Evolutionary conservation across 805 yeast species (phyloP).

Genomic region (Wickerhamiella sergipiensis): DNA sequence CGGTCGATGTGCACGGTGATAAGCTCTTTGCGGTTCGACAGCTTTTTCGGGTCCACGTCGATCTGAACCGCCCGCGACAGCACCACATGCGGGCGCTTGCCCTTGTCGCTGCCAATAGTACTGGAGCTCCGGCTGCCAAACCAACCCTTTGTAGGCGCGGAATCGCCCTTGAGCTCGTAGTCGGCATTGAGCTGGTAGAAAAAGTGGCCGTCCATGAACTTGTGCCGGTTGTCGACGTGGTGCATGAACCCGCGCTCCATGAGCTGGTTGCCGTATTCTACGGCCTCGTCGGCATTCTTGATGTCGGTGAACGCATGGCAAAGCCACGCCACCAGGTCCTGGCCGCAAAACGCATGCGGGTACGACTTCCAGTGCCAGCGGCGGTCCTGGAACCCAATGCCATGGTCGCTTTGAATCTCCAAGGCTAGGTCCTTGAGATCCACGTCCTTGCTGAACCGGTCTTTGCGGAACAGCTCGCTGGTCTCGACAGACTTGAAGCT

Average conservation of each 20-base stretch:
- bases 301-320: constrained; percentile 67
- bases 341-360: constrained; percentile 67
- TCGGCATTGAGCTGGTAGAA: constrained; percentile 62
- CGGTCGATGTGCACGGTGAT: constrained; percentile 78
- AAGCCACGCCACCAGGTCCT: constrained; percentile 77
- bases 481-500: not conserved
- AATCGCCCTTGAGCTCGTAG: constrained; percentile 24
- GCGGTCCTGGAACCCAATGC: constrained; percentile 59
- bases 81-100: constrained; percentile 28
- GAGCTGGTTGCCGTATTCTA: constrained; percentile 59
- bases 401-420: constrained; percentile 50
- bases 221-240: constrained; percentile 78
- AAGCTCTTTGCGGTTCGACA: constrained; percentile 66
- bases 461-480: constrained; percentile 6
- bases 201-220: constrained; percentile 84
- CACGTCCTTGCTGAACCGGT: constrained; percentile 23
- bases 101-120: not conserved
- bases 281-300: constrained; percentile 71
- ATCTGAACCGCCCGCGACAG: constrained; percentile 53
- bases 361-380: constrained; percentile 84
- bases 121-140: not conserved
- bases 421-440: constrained; percentile 41
- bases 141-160: not conserved
- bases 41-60: constrained; percentile 60
- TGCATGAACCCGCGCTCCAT: constrained; percentile 58